Evolutionary conservation across 129 eudicot genomes (phyloP), one percentile per base, ranked within the genome.

Genomic region (Solidago caesia): DNA sequence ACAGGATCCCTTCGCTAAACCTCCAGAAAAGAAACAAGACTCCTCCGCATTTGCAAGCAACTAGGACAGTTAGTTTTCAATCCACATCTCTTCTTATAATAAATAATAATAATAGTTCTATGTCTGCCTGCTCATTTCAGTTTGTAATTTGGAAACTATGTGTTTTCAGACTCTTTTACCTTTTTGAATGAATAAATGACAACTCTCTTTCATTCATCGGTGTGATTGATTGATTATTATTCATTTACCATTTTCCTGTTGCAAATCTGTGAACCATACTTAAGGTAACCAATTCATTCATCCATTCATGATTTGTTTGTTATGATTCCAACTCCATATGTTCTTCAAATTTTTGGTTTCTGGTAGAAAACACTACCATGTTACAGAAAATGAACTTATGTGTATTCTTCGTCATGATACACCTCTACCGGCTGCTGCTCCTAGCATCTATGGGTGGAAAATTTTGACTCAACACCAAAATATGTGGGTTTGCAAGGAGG

Each of bases 311-410:
- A 11, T 27, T 27, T 55, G 6, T 27, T 12, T 69, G 61, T 26
- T 27, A n/a, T 69, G 26, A 2, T 27, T 33, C 5, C 0, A 7
- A 44, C 2, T 44, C 5, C 42, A 7, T 83, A 64, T 81, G 75
- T 72, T 93, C 89, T 79, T 93, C 96, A 4, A 81, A 87, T 9
- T 84, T 13, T 72, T 58, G 63, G 98, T 88, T 68, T 84, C 78
- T 7, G 83, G 68, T 44, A 92, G 76, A 84, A 82, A 92, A 16
- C 96, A 96, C 0, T 95, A 80, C 98, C 98, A 92, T 63, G 86
- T 75, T 16, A 89, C 87, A 0, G 96, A 86, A 69, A 92, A 83
- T 0, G 85, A 89, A 86, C 13, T 80, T 48, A 67, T 84, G 77
- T 4, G 89, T 82, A 92, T 68, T 70, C 75, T 76, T 86, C 65